Base-by-base conservation (phyloP, 2,329 filamentous ascomycete genomes). In the Davidsoniella neocaledoniae region DNA sequence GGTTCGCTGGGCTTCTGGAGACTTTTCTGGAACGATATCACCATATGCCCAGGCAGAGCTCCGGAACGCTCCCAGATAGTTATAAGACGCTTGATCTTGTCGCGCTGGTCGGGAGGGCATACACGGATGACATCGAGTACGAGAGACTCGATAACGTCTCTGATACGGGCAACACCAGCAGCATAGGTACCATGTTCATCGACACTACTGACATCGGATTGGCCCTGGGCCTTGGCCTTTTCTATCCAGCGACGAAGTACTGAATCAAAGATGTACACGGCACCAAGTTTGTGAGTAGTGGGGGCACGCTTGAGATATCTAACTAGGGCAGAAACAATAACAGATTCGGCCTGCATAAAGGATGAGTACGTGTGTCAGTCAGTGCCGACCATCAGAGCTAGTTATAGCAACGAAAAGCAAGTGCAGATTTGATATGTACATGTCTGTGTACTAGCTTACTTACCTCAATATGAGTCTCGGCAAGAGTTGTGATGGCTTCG, bases 241-340 rank as follows among this genome's bases (percentile, higher is more conserved):
- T 96, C 90, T 72, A 94, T 80, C 90, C 91, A 98, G 72, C 93
- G 90, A 68, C 91, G 86, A 66, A 88, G 90, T 77, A 98, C 88
- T 73, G 90, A 94, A 76, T 98, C 91, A 88, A 98, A 86, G 70
- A 96, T 88, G 81, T 98, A 98, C 70, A 98, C 81, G 63, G 95
- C 88, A 69, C 91, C 91, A 66, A 98, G 77, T 70, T 98, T 98
- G 77, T 98, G 90, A 64, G 87, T 94, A 64, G 79, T 79, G 54
- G 86, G 86, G 58, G 88, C 82, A 68, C 91, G 94, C 68, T 93
- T 94, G 75, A 96, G 93, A 62, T 95, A 88, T 57, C 88, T 93
- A 43, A 46, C 51, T 17, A 62, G 23, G 26, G 51, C 51, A 44
- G 48, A 50, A n/a, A 96, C 86, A 62, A 98, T 79, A 59, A 88